phyloP scores from a whole-genome alignment of 1,284 basidiomycete genomes.

The Pulchroboletus neoregius region DNA sequence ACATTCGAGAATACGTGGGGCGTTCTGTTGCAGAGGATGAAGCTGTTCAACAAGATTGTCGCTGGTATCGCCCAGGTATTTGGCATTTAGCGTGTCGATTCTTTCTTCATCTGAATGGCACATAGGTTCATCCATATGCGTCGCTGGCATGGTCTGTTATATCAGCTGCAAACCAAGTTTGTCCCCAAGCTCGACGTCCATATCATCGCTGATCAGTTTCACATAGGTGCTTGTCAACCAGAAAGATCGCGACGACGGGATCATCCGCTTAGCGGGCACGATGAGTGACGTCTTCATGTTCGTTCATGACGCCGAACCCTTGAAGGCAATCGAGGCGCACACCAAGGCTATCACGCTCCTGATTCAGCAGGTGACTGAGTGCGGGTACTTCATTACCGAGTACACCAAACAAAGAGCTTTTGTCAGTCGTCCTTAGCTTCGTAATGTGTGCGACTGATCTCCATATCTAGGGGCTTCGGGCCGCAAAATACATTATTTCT shows the following conservation, averaged over 20 bases:
- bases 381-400: not conserved
- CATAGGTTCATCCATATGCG: too few relatives aligned
- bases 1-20: not conserved
- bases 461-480: not conserved
- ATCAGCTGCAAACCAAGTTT: not conserved
- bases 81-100: too few relatives aligned
- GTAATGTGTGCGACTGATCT: not conserved
- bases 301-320: not conserved
- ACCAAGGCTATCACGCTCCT: not conserved
- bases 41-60: not conserved
- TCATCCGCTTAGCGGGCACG: not conserved
- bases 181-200: not conserved
- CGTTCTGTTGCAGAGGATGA: not conserved
- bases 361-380: constrained; percentile 2
- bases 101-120: not conserved
- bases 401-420: not conserved
- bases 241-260: not conserved
- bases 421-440: not conserved
- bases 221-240: constrained; percentile 5
- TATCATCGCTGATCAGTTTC: not conserved
- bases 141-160: too few relatives aligned
- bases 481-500: not conserved
- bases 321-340: not conserved
- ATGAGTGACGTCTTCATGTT: not conserved
- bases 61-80: not conserved